Conservation (phyloP, 768 basidiomycete genomes). For the Exidia glandulosa region DNA sequence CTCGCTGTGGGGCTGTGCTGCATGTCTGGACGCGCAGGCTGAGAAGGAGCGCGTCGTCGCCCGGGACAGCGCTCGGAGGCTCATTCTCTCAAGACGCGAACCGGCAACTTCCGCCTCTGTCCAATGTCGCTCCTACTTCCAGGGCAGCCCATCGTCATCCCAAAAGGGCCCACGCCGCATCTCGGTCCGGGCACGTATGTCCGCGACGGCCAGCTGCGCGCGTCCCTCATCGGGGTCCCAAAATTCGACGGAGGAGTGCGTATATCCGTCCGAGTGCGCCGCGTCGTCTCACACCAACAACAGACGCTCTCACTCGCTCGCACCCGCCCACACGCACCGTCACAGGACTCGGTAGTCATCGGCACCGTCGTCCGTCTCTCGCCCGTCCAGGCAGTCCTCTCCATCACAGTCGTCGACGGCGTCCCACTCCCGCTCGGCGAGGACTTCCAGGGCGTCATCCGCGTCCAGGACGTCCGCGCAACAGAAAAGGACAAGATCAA, state of each 20-base stretch:
- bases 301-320: slow-evolving; percentile 56
- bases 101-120: neutral
- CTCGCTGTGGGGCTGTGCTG: no score
- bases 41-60: slow-evolving; percentile 11
- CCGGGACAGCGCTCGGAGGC: neutral
- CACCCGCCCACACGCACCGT: slow-evolving; percentile 61
- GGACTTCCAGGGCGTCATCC: slow-evolving; percentile 82
- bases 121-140: slow-evolving; percentile 44
- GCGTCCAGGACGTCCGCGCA: slow-evolving; percentile 77
- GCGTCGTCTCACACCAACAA: slow-evolving; percentile 2
- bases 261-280: slow-evolving; percentile 12
- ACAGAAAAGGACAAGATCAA: slow-evolving; percentile 87
- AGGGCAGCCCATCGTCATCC: slow-evolving; percentile 62
- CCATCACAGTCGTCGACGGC: slow-evolving; percentile 81
- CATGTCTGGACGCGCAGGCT: neutral
- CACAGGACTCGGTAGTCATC: slow-evolving; percentile 64
- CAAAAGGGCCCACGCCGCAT: slow-evolving; percentile 38
- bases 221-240: slow-evolving; percentile 60
- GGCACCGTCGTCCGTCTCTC: slow-evolving; percentile 77
- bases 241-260: slow-evolving; percentile 55
- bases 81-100: neutral
- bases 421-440: slow-evolving; percentile 72
- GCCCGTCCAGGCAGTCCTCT: slow-evolving; percentile 69
- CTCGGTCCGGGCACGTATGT: slow-evolving; percentile 58
- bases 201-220: slow-evolving; percentile 51